Evolutionary conservation across 768 basidiomycete genomes (phyloP).

Genomic region (Cytidiella melzeri): DNA sequence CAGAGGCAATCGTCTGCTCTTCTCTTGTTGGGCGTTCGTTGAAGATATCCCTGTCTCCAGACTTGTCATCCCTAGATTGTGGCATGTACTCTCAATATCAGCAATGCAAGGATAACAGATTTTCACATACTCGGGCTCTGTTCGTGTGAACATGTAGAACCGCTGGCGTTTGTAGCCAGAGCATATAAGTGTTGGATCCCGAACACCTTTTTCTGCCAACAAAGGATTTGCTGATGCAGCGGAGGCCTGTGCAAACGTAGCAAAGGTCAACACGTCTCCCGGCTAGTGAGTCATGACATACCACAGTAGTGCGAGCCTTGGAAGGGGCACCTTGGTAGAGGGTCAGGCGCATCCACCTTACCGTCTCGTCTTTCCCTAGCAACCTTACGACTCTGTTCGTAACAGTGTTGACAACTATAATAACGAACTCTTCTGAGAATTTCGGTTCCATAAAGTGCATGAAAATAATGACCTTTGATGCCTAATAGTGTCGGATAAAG

Average conservation of each 20-base stretch:
- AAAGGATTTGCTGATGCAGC: constrained; percentile 95
- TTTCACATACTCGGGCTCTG: constrained; percentile 75
- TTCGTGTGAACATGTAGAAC: constrained; percentile 92
- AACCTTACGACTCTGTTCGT: constrained; percentile 88
- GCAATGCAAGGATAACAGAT: not conserved
- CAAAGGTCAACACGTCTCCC: constrained; percentile 6
- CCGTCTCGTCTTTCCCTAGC: constrained; percentile 89
- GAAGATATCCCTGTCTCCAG: constrained; percentile 92
- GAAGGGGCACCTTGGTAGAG: constrained; percentile 93
- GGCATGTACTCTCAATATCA: not conserved
- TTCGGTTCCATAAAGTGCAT: not conserved
- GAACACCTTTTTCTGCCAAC: constrained; percentile 72
- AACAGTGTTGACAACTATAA: constrained; percentile 83
- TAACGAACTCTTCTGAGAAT: not conserved
- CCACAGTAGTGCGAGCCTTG: constrained; percentile 82
- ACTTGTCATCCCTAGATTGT: constrained; percentile 73
- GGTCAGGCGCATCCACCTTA: constrained; percentile 82
- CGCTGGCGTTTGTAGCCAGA: constrained; percentile 90
- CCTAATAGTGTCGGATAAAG: constrained; percentile 92
- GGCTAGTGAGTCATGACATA: constrained; percentile 28
- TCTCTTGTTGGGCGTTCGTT: constrained; percentile 97
- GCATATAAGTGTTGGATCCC: constrained; percentile 90
- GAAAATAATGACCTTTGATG: constrained; percentile 69
- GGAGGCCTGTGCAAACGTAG: constrained; percentile 59
- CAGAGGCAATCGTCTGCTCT: constrained; percentile 81